These are phyloP conservation scores for Cardamine chenopodiifolia DNA, from an alignment of 345 rosid species.

Conservation along the genomic window DNA sequence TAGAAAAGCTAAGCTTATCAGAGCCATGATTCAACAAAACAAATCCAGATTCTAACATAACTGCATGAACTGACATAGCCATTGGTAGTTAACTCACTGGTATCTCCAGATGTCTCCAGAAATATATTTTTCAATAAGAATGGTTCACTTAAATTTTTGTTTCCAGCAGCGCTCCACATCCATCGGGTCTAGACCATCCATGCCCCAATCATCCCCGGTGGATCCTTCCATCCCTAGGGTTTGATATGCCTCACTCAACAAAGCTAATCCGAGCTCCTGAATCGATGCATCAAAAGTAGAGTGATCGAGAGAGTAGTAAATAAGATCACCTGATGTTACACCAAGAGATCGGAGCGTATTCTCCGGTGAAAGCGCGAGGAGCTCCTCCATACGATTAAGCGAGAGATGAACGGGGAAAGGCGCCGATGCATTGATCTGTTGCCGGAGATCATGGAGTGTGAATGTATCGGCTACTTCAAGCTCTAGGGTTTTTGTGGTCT, in stretches of 20 bases:
- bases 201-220: neutral
- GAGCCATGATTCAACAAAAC: slow-evolving; percentile 49
- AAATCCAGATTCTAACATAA: slow-evolving; percentile 74
- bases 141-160: slow-evolving; percentile 54
- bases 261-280: neutral
- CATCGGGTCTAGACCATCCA: slow-evolving; percentile 15
- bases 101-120: slow-evolving; percentile 52
- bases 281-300: slow-evolving; percentile 21
- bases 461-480: slow-evolving; percentile 49
- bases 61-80: slow-evolving; percentile 66
- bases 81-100: slow-evolving; percentile 48
- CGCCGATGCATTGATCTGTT: slow-evolving; percentile 34
- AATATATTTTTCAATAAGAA: slow-evolving; percentile 61
- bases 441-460: slow-evolving; percentile 50
- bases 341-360: slow-evolving; percentile 61
- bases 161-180: slow-evolving; percentile 22
- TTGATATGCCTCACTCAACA: neutral
- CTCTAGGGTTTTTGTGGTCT: slow-evolving; percentile 53
- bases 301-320: slow-evolving; percentile 56
- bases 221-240: slow-evolving; percentile 5
- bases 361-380: slow-evolving; percentile 47
- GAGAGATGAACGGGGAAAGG: slow-evolving; percentile 57
- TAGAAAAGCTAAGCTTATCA: slow-evolving; percentile 51
- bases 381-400: slow-evolving; percentile 66
- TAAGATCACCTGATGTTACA: slow-evolving; percentile 66